Conservation (phyloP, 768 basidiomycete species). For the Hypsizygus marmoreus region DNA sequence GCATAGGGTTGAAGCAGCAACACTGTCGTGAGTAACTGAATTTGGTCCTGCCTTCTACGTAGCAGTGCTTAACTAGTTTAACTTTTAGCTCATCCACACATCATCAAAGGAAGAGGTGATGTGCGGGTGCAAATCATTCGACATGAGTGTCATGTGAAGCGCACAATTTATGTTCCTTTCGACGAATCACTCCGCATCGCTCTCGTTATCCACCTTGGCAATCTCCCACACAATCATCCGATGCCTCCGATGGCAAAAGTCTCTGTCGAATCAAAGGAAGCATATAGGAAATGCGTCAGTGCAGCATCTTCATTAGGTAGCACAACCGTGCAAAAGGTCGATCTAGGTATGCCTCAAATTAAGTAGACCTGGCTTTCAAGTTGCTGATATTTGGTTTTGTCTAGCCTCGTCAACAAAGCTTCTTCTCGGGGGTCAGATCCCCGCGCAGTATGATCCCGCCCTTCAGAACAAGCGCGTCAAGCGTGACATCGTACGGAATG, state of each 20-base stretch:
- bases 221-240: slow-evolving; percentile 19
- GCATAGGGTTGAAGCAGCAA: slow-evolving; percentile 2
- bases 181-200: slow-evolving; percentile 11
- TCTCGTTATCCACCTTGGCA: slow-evolving; percentile 3
- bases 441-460: slow-evolving; percentile 3
- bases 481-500: not conserved
- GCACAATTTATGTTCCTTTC: slow-evolving; percentile 11
- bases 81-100: slow-evolving; percentile 7
- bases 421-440: not conserved
- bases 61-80: not conserved
- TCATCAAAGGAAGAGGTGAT: not conserved
- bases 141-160: not conserved
- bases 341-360: slow-evolving; percentile 13
- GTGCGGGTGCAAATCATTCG: not conserved
- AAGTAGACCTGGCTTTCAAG: not conserved
- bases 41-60: not conserved
- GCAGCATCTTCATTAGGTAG: slow-evolving; percentile 9
- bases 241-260: slow-evolving; percentile 17
- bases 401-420: slow-evolving; percentile 8
- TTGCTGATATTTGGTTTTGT: not conserved
- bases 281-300: slow-evolving; percentile 5
- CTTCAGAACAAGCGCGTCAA: slow-evolving; percentile 3
- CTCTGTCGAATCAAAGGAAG: slow-evolving; percentile 2
- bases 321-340: slow-evolving; percentile 14
- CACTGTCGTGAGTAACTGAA: not conserved